Percentiles rank a stretch among this genome's conserved stretches.
Conservation (phyloP, 164 flowering plant species). For the Tinospora cordifolia region DNA sequence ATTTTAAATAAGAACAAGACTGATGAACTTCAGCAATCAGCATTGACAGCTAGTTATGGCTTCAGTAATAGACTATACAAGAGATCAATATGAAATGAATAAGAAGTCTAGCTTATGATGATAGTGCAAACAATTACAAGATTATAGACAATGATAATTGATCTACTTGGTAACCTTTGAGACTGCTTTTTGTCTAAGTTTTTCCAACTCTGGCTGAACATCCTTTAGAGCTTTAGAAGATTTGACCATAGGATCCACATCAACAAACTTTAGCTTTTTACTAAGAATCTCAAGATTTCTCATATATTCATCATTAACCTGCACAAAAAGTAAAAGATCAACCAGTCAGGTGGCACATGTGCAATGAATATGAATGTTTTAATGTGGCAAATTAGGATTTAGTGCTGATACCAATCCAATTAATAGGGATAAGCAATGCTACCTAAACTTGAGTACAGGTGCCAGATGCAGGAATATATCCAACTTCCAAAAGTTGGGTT, state of each 20-base stretch:
- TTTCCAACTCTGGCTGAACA: slow-evolving; percentile 96
- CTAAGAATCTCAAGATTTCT: slow-evolving; percentile 80
- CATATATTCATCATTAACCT: slow-evolving; percentile 96
- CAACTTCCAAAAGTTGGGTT: too few species aligned
- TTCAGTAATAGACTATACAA: too few species aligned
- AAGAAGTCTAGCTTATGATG: background rate
- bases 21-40: background rate
- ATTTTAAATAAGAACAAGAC: background rate
- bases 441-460: too few species aligned
- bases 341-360: background rate
- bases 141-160: slow-evolving; percentile 9
- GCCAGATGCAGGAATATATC: too few species aligned
- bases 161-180: slow-evolving; percentile 56
- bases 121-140: background rate
- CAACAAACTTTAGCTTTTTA: slow-evolving; percentile 82
- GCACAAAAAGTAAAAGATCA: slow-evolving; percentile 17
- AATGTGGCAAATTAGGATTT: too few species aligned
- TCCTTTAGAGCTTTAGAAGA: slow-evolving; percentile 84
- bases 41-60: background rate
- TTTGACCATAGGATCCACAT: slow-evolving; percentile 72
- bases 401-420: too few species aligned
- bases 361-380: too few species aligned
- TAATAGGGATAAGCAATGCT: too few species aligned
- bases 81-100: background rate
- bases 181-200: slow-evolving; percentile 86